Percentiles rank a stretch among this genome's conserved stretches.
phyloP scores from a whole-genome alignment of 768 basidiomycete genomes.

The Russula olivacea region DNA sequence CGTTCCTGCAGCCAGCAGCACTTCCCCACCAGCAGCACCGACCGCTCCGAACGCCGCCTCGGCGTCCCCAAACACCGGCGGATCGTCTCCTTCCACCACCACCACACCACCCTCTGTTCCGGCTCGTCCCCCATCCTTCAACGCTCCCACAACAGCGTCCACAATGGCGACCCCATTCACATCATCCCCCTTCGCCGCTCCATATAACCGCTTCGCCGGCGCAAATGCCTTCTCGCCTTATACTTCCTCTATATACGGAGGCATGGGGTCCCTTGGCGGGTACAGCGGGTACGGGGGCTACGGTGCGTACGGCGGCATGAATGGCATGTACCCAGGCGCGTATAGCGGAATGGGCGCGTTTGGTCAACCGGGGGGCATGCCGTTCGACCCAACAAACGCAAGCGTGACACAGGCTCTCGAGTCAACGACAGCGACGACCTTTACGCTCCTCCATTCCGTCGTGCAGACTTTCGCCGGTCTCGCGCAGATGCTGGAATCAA shows the following conservation, averaged over 20 bases:
- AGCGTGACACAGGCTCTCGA: conserved; percentile 86
- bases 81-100: neutral
- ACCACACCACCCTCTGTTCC: conserved; percentile 43
- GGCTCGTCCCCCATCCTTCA: conserved; percentile 53
- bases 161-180: conserved; percentile 32
- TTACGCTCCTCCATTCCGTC: conserved; percentile 87
- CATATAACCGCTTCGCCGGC: conserved; percentile 44
- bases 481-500: conserved; percentile 95
- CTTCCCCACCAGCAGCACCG: conserved; percentile 36
- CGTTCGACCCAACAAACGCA: conserved; percentile 47
- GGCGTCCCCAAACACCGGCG: neutral
- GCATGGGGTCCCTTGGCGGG: conserved; percentile 36
- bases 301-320: conserved; percentile 28
- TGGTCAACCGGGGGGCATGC: conserved; percentile 33
- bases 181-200: conserved; percentile 31
- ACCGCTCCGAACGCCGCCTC: neutral
- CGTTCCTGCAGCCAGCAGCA: conserved; percentile 56
- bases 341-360: conserved; percentile 43
- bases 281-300: conserved; percentile 39
- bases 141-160: conserved; percentile 23
- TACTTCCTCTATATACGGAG: conserved; percentile 44
- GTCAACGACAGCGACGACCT: conserved; percentile 85
- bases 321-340: conserved; percentile 24
- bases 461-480: conserved; percentile 94
- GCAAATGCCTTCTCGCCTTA: conserved; percentile 31